Evolutionary conservation across 23 red algal species (phyloP).

Genomic region (Gracilaria vermiculophylla): DNA sequence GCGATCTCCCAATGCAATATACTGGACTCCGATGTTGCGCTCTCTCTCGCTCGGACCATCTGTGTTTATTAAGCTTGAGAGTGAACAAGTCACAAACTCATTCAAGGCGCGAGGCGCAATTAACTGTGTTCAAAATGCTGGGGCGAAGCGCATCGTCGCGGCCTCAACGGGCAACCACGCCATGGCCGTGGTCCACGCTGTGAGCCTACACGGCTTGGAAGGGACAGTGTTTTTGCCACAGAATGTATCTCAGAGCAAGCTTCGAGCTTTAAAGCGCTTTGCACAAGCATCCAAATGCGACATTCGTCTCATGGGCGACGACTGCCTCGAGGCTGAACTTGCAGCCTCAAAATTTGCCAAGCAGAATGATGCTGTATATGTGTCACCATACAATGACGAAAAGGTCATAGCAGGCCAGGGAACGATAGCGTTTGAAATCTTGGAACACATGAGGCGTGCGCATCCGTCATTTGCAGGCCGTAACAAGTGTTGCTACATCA

Average conservation of each 20-base stretch:
- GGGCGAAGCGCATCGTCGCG: conserved; percentile 7
- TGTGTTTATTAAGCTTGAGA: conserved; percentile 70
- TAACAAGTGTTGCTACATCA: conserved; percentile 57
- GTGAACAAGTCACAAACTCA: conserved; percentile 70
- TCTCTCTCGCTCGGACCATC: neutral
- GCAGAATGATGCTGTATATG: neutral
- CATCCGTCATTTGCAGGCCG: neutral
- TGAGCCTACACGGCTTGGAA: neutral
- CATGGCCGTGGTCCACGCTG: conserved; percentile 52
- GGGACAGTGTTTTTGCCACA: conserved; percentile 50
- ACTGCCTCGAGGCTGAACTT: conserved; percentile 58
- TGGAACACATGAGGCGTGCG: neutral
- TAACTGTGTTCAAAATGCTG: conserved; percentile 5
- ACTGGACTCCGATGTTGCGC: conserved; percentile 32
- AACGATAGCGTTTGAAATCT: conserved; percentile 49
- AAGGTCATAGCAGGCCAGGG: conserved; percentile 41
- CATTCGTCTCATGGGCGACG: neutral
- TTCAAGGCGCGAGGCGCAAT: conserved; percentile 72
- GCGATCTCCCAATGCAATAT: neutral
- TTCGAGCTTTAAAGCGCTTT: neutral
- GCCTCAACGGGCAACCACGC: conserved; percentile 79
- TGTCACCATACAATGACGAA: conserved; percentile 62
- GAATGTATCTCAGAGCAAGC: neutral
- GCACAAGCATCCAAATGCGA: neutral
- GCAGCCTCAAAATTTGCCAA: conserved; percentile 28